Base-by-base conservation (phyloP, 2,329 filamentous ascomycete genomes). In the Sporothrix phasma region DNA sequence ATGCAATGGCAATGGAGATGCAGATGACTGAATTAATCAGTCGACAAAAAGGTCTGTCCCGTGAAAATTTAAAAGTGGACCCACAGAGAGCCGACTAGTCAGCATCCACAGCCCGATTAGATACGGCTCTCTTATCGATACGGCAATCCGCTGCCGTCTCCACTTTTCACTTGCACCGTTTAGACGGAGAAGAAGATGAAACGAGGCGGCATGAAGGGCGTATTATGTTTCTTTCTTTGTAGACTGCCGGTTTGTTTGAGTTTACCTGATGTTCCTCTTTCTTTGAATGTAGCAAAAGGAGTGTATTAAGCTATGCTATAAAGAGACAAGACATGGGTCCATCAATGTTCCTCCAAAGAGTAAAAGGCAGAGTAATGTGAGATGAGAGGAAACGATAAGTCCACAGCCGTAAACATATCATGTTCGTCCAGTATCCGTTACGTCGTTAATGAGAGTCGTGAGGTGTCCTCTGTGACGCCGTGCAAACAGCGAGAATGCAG, bases 31-130 rank as follows among this genome's bases (percentile, higher is more conserved):
- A n/a, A n/a, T n/a, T n/a, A n/a, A n/a, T n/a, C n/a, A n/a, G n/a
- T n/a, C n/a, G n/a, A n/a, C n/a, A n/a, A n/a, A n/a, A n/a, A n/a
- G n/a, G n/a, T n/a, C n/a, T n/a, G n/a, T n/a, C n/a, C n/a, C n/a
- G n/a, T 46, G 41, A 61, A 61, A 47, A 17, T 47, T 61, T 47
- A 61, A 61, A 61, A 47, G 43, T 47, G 58, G 58, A 37, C n/a
- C 26, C 24, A 15, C 5, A n/a, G 13, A 8, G 34, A 13, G 3
- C 11, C 2, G 19, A 24, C 51, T 37, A 58, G 54, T 58, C 22
- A 58, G 13, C 37, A 13, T 8, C 13, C 7, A 1, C 3, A 5
- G 2, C 2, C 47, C 26, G 51, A 39, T 39, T 39, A 37, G 34
- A 2, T 24, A 19, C 1, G 24, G 15, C n/a, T 39, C 11, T 56